A percentile compares a stretch with the other conserved stretches of the same genome.
Conservation (phyloP, 768 basidiomycete species). For the Collybia nuda region DNA sequence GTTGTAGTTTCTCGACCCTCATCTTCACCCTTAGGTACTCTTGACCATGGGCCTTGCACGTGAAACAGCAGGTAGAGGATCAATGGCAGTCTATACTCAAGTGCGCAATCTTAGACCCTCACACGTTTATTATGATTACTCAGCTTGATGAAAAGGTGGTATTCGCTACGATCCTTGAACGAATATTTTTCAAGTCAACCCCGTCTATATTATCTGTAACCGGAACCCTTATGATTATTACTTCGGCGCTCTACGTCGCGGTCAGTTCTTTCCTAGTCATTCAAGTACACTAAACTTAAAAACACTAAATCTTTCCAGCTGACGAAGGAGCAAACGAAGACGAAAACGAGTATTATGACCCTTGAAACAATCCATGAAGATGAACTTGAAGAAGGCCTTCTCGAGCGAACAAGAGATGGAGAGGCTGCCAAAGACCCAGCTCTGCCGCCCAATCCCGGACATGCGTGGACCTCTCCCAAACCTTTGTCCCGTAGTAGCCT, state of each 20-base stretch:
- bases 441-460: no score
- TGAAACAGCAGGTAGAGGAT: constrained; percentile 47
- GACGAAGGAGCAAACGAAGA: background rate
- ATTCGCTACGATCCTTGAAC: constrained; percentile 65
- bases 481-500: no score
- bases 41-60: constrained; percentile 57
- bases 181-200: constrained; percentile 57
- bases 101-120: constrained; percentile 3
- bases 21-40: no score
- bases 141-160: constrained; percentile 43
- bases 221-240: constrained; percentile 66
- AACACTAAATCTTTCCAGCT: background rate
- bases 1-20: no score
- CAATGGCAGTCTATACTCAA: constrained; percentile 54
- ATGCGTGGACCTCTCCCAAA: no score
- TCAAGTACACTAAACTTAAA: no score
- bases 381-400: constrained; percentile 1
- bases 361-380: background rate
- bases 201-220: constrained; percentile 59
- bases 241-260: constrained; percentile 62
- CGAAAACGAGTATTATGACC: background rate
- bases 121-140: background rate
- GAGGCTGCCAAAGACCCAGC: no score
- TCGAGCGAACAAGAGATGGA: background rate
- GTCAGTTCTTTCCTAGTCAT: constrained; percentile 34